Base-by-base conservation (phyloP, 1,284 basidiomycete species). In the Ustilago xerochloae region DNA sequence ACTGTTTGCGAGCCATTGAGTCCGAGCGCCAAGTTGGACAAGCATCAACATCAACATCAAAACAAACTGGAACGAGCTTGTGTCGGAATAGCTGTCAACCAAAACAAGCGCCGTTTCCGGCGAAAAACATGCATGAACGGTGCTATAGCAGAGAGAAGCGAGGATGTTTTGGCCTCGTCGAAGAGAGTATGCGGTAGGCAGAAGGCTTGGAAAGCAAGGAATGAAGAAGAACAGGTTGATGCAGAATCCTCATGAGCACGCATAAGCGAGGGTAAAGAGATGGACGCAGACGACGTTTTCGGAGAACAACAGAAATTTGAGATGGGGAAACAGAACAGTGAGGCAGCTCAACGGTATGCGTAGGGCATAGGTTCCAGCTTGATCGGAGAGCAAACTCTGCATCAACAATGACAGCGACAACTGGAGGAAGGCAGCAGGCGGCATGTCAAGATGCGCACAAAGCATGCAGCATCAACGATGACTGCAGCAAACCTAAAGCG, bases 261-360 rank as follows among this genome's bases (percentile, higher is more conserved):
- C 56, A 49, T 55, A 65, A 65, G 56, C 63, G 63, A 65, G 63
- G 26, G 32, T 35, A 46, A 33, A 41, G 24, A 13, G 29, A 24
- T 22, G 36, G 28, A 16, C 10, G 46, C 38, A 39, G 38, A 28
- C 22, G 48, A 50, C 30, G 8, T 4, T 16, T 35, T 38, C 18
- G 49, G 22, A 29, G 33, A 51, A 39, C 38, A 16, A n/a, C 28
- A 46, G 48, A 43, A 24, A 24, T 24, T 20, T 24, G 24, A 43
- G 43, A 29, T 68, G 59, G 63, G 57, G 65, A 59, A 63, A 46
- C 65, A 45, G 55, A 67, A 49, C 41, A n/a, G 32, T 68, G 59
- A 68, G 57, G 65, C 65, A 63, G 50, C 65, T 49, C 60, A 67
- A 49, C 41, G 51, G 59, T 39, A 55, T 38, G 64, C 22, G 5